Evolutionary conservation across 2,329 filamentous ascomycete genomes (phyloP), one percentile per base, ranked within the genome.

Genomic region (Hypomyces perniciosus): DNA sequence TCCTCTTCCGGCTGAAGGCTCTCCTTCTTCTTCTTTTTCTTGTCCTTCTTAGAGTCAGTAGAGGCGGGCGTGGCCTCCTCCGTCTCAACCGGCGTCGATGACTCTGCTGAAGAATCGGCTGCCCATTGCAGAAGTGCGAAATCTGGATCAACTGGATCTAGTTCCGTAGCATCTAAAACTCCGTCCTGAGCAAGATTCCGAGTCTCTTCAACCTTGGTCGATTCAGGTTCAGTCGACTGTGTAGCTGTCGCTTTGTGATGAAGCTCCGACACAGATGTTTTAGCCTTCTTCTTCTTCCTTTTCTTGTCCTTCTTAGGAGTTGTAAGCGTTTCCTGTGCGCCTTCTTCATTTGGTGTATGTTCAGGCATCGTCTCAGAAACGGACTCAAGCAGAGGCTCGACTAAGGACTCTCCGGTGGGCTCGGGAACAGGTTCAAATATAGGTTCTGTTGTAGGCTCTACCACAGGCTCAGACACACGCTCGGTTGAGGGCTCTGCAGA

Each of bases 1-100:
- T 46, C 13, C 12, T 55, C 54, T 26, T 56, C 53, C 4, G 54
- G 20, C 8, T 37, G 51, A 27, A 52, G 30, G 40, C 49, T 55
- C 47, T 58, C 50, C 37, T 55, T 54, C 54, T 53, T 55, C 28
- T 56, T 56, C 29, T 54, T 49, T 28, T 52, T 51, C 44, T 53
- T 53, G 30, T 50, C 55, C 39, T 56, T 55, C 54, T 56, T 56
- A 10, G 49, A 51, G 44, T 37, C 30, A 9, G 40, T 34, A n/a
- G 50, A 45, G 13, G 43, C 37, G 12, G 29, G 26, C 6, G 41
- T 35, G 5, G 27, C 40, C 20, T 44, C 43, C 9, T 44, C 46
- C 12, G 3, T 20, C 20, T 20, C 20, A 20, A 3, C 20, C 20
- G 20, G 20, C 20, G 20, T 20, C 20, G 20, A 20, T 20, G 20